Base-by-base conservation (phyloP, 1,284 basidiomycete genomes). In the Cutaneotrichosporon daszewskae region DNA sequence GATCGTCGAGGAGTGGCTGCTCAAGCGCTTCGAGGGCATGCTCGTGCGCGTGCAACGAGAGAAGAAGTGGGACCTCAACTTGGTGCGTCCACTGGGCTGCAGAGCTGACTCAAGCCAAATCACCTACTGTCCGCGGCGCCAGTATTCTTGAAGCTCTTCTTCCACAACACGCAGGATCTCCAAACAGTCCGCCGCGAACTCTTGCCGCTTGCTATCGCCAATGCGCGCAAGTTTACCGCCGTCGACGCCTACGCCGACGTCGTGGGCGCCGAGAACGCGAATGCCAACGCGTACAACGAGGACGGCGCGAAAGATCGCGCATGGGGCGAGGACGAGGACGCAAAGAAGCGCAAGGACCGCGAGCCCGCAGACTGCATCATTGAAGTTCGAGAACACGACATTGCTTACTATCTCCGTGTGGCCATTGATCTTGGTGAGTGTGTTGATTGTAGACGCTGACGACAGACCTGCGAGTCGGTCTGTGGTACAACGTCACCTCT, bases 181-280 rank as follows among this genome's bases (percentile, higher is more conserved):
- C 81, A 97, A 44, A 66, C 80, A 0, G 88, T 97, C 17, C 80
- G 91, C 38, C 80, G 87, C 37, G 94, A 98, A 38, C 74, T 99
- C 27, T 76, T 91, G 43, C 91, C 94, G 2, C 78, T 98, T 20
- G 94, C 91, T 0, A 78, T 84, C 20, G 81, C 85, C 32, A 98
- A 97, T 57, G 81, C 87, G 37, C 84, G 88, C n/a, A 95, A 94
- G 72, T 81, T 92, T 20, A 85, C 87, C 54, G 94, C 95, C 0
- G 84, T 98, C 11, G 95, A 98, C 68, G 91, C 92, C 0, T 99
- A 98, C 64, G 94, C 95, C 3, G 94, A 98, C 59, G 90, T 97
- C n/a, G 82, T 99, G 46, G 84, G 81, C 54, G 86, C 85, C 1
- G 81, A 85, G 2, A 76, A 77, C 5, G 52, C 74, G 5, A 43